Conservation (phyloP, 495 filamentous ascomycete species). For the Annulohypoxylon maeteangense region DNA sequence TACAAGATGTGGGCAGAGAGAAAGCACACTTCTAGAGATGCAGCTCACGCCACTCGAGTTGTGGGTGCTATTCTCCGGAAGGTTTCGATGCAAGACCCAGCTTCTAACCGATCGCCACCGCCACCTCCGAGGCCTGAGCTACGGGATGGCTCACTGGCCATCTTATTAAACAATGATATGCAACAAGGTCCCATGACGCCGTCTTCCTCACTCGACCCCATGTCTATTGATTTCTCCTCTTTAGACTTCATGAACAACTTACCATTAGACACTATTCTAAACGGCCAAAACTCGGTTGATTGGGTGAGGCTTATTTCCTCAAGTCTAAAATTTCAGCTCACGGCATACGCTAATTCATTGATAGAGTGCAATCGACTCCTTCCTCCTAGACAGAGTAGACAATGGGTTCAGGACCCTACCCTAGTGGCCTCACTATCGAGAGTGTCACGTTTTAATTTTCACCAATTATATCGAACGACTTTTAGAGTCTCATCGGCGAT, state of each 20-base stretch:
- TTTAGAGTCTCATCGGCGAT: constrained; percentile 25
- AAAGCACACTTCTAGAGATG: constrained; percentile 45
- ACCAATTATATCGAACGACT: constrained; percentile 5
- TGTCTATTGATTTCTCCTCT: constrained; percentile 39
- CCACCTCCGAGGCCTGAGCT: constrained; percentile 42
- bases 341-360: constrained; percentile 28
- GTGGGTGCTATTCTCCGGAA: constrained; percentile 53
- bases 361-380: constrained; percentile 50
- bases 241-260: constrained; percentile 36
- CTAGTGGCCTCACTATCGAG: constrained; percentile 4
- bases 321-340: not conserved
- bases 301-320: constrained; percentile 49
- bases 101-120: constrained; percentile 31
- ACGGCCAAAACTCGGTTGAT: constrained; percentile 47
- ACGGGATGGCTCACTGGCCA: constrained; percentile 40
- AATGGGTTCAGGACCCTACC: constrained; percentile 31
- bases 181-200: constrained; percentile 28
- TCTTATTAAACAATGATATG: constrained; percentile 45
- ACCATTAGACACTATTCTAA: constrained; percentile 46
- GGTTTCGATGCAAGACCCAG: constrained; percentile 43
- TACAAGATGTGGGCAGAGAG: constrained; percentile 52
- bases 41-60: constrained; percentile 52
- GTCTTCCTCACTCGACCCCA: constrained; percentile 9
- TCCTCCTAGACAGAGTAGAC: constrained; percentile 46
- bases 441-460: not conserved